A percentile compares a stretch with the other conserved stretches of the same genome.
phyloP scores from a whole-genome alignment of 371 early-diverging fungal species.

The Saksenaea vasiformis region DNA sequence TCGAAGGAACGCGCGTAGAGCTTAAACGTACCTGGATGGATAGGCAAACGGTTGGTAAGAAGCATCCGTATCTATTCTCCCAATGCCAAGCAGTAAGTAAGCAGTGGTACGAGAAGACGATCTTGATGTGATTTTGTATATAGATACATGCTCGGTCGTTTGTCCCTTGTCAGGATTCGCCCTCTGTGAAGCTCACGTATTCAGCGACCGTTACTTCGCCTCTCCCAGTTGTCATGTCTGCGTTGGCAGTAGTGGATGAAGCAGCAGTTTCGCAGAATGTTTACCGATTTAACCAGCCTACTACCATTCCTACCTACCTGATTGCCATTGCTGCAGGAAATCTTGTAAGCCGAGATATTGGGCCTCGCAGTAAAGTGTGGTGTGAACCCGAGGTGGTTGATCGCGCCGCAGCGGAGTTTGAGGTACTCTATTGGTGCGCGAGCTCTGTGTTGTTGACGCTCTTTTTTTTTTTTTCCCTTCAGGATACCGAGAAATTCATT shows the following conservation, averaged over 20 bases:
- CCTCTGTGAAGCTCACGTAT: slow-evolving; percentile 85
- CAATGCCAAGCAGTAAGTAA: slow-evolving; percentile 82
- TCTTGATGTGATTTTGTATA: slow-evolving; percentile 6
- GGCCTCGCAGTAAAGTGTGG: slow-evolving; percentile 93
- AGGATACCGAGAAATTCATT: slow-evolving; percentile 85
- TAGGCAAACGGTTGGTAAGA: slow-evolving; percentile 89
- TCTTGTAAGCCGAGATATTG: slow-evolving; percentile 73
- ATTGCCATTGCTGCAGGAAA: slow-evolving; percentile 92
- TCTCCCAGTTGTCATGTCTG: slow-evolving; percentile 28
- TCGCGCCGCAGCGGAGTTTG: slow-evolving; percentile 90
- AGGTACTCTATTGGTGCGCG: slow-evolving; percentile 17
- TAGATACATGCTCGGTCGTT: slow-evolving; percentile 89
- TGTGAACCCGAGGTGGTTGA: slow-evolving; percentile 90
- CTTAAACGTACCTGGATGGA: neutral
- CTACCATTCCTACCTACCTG: slow-evolving; percentile 84
- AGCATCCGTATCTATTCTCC: slow-evolving; percentile 90
- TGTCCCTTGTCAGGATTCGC: slow-evolving; percentile 90
- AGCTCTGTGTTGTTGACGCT: neutral
- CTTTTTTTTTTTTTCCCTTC: neutral
- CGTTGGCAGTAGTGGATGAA: slow-evolving; percentile 33
- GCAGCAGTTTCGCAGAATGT: slow-evolving; percentile 41
- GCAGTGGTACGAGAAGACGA: neutral
- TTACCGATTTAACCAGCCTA: slow-evolving; percentile 70
- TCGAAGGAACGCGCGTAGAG: neutral
- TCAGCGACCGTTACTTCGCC: slow-evolving; percentile 73